phyloP scores from a whole-genome alignment of 495 filamentous ascomycete species.

The Evansstolkia leycettana region DNA sequence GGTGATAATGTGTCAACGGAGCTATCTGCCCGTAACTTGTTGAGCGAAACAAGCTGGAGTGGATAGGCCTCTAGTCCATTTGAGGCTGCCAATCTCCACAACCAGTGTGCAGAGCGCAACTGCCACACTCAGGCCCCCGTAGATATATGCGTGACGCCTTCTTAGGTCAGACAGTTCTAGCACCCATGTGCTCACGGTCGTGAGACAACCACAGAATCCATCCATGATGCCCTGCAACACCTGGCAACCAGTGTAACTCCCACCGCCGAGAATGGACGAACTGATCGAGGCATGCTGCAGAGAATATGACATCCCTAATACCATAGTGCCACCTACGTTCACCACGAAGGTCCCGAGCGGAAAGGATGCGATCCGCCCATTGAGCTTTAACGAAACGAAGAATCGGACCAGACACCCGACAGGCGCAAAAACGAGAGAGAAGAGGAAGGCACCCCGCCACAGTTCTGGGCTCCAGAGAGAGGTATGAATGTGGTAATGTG shows the following conservation, averaged over 20 bases:
- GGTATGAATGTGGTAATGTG: constrained; percentile 33
- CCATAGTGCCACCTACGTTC: constrained; percentile 56
- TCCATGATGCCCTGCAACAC: constrained; percentile 67
- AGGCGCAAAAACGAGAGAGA: constrained; percentile 66
- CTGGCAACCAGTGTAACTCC: constrained; percentile 39
- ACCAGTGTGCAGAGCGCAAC: constrained; percentile 49
- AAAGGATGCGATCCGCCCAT: constrained; percentile 37
- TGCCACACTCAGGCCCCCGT: constrained; percentile 50
- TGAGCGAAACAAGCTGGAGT: constrained; percentile 30
- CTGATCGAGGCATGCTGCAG: too few relatives aligned
- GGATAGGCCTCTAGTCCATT: constrained; percentile 52
- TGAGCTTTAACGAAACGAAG: constrained; percentile 52
- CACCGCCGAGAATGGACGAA: neutral
- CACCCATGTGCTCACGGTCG: constrained; percentile 80
- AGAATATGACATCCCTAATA: constrained; percentile 32
- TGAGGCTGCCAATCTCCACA: constrained; percentile 60
- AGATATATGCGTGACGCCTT: constrained; percentile 54
- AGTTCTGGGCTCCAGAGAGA: constrained; percentile 21
- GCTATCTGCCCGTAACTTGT: too few relatives aligned
- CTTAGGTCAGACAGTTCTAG: constrained; percentile 50
- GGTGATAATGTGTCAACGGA: too few relatives aligned
- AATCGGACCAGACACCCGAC: constrained; percentile 57
- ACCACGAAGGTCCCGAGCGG: constrained; percentile 70
- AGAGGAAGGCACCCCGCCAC: constrained; percentile 56
- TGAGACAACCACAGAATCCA: constrained; percentile 78